A percentile compares a stretch with the other conserved stretches of the same genome.
These are phyloP conservation scores for Pyrenophora tritici-repentis DNA, from an alignment of 2,329 filamentous ascomycete genomes.

Conservation along the genomic window DNA sequence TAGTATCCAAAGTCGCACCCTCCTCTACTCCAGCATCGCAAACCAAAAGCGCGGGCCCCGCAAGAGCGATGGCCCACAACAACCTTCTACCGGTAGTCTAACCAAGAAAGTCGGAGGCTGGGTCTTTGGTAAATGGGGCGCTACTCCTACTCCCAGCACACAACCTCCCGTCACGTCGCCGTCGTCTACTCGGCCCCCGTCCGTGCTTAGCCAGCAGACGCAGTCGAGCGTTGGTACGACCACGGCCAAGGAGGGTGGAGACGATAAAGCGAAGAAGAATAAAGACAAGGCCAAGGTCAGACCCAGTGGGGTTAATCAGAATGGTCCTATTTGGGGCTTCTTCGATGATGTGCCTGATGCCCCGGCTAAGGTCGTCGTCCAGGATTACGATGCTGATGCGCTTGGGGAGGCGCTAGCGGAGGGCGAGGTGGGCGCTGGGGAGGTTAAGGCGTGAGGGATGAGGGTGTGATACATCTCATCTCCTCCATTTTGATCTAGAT, in stretches of 20 bases:
- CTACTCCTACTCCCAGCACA: conserved; percentile 53
- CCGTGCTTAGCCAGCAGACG: conserved; percentile 29
- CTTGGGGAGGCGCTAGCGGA: conserved; percentile 43
- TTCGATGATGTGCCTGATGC: conserved; percentile 42
- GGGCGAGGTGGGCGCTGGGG: neutral
- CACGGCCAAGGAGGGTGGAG: neutral
- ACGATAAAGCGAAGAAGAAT: conserved; percentile 4
- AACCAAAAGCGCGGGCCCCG: conserved; percentile 32
- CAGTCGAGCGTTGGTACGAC: conserved; percentile 21
- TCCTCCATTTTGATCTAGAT: neutral
- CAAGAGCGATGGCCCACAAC: conserved; percentile 22
- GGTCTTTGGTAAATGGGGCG: conserved; percentile 68
- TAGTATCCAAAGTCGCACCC: conserved; percentile 61
- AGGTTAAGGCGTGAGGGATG: neutral
- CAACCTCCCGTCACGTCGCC: conserved; percentile 12
- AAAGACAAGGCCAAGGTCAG: conserved; percentile 31
- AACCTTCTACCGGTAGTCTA: conserved; percentile 39
- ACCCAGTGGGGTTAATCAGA: conserved; percentile 47
- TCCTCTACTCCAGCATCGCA: conserved; percentile 40
- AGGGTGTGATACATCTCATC: neutral
- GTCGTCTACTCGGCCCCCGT: conserved; percentile 22
- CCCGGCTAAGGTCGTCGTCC: conserved; percentile 41
- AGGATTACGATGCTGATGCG: conserved; percentile 46
- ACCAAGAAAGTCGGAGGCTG: conserved; percentile 66
- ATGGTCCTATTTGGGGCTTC: conserved; percentile 48